These are phyloP conservation scores for Chenopodium quinoa DNA, from an alignment of 148 eudicot genomes.

Conservation along the genomic window DNA sequence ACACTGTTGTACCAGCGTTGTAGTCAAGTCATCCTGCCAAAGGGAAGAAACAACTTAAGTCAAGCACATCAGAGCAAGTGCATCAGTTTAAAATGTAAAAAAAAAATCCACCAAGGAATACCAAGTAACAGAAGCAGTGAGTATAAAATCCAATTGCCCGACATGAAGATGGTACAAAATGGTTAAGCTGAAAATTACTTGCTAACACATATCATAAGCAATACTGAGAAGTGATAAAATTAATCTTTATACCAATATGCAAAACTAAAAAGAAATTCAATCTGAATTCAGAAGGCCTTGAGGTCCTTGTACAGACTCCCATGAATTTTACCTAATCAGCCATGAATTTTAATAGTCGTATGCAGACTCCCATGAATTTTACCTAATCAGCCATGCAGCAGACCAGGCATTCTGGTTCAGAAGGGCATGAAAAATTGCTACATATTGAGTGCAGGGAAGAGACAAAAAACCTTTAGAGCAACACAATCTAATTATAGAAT, in stretches of 20 bases:
- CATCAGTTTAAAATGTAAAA: not conserved
- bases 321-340: too few relatives aligned
- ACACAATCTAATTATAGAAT: too few relatives aligned
- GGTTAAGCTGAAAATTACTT: too few relatives aligned
- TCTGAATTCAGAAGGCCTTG: not conserved
- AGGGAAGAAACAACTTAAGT: not conserved
- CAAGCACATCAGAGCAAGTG: not conserved
- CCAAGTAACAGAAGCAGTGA: not conserved
- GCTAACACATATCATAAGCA: not conserved
- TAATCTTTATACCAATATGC: not conserved
- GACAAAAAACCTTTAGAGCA: too few relatives aligned
- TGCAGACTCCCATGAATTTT: not conserved
- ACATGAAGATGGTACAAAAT: not conserved
- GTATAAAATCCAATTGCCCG: not conserved
- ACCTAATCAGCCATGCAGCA: not conserved
- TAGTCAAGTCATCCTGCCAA: constrained; percentile 88
- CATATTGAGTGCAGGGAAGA: too few relatives aligned
- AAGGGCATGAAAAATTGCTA: too few relatives aligned
- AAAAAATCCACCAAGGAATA: not conserved
- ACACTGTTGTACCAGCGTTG: constrained; percentile 81
- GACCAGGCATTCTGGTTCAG: not conserved
- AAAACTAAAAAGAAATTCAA: too few relatives aligned
- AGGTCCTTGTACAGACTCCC: not conserved
- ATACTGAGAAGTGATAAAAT: not conserved
- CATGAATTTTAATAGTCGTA: too few relatives aligned